Conservation (phyloP, 2,329 filamentous ascomycete species). For the Colletotrichum cuscutae region DNA sequence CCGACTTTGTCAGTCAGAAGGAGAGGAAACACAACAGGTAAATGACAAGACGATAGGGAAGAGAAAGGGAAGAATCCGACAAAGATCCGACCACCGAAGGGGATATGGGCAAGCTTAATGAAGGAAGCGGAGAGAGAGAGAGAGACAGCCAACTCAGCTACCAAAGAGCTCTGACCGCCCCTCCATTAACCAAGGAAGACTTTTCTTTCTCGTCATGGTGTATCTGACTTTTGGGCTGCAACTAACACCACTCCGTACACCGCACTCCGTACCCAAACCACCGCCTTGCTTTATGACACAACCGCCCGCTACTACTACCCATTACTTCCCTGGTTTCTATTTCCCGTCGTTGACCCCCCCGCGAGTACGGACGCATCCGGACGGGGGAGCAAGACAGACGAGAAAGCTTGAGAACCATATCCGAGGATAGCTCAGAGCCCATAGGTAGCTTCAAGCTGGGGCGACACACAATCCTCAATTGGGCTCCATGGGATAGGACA, state of each 20-base stretch:
- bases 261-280: neutral
- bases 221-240: slow-evolving; percentile 19
- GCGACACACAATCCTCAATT: neutral
- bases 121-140: neutral
- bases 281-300: slow-evolving; percentile 1
- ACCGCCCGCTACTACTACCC: neutral
- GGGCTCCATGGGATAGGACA: slow-evolving; percentile 14
- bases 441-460: neutral
- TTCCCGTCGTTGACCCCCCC: neutral
- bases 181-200: slow-evolving; percentile 23
- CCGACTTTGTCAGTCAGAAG: slow-evolving; percentile 2
- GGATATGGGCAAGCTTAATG: slow-evolving; percentile 13
- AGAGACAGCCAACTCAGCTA: too few species aligned
- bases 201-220: slow-evolving; percentile 7
- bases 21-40: neutral
- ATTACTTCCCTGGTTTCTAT: slow-evolving; percentile 3
- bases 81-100: neutral
- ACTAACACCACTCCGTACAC: neutral
- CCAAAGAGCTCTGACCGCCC: slow-evolving; percentile 27
- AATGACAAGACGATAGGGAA: neutral
- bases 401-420: neutral
- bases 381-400: neutral
- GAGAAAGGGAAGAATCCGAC: neutral
- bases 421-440: neutral
- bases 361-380: slow-evolving; percentile 9